phyloP scores from a whole-genome alignment of 2,329 filamentous ascomycete species.

The Colletotrichum tanaceti region DNA sequence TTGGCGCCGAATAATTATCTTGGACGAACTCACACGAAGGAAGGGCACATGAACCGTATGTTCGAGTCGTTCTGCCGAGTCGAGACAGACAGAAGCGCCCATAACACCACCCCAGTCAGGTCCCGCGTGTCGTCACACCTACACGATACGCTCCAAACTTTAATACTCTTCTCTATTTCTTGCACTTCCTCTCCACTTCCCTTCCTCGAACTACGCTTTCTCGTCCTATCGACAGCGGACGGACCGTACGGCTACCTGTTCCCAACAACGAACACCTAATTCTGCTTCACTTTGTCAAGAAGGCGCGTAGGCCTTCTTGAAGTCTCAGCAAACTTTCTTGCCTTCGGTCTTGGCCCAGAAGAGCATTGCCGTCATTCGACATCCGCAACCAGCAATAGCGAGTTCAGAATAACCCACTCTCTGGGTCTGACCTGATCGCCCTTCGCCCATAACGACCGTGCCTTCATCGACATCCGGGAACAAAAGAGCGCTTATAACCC shows the following conservation, averaged over 20 bases:
- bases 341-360: slow-evolving; percentile 14
- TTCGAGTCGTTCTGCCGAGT: slow-evolving; percentile 10
- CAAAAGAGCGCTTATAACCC: background rate
- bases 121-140: background rate
- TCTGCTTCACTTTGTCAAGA: background rate
- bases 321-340: slow-evolving; percentile 4
- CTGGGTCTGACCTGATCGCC: background rate
- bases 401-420: background rate
- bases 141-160: slow-evolving; percentile 2
- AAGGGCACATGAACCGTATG: slow-evolving; percentile 20
- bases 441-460: background rate
- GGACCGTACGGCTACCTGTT: background rate
- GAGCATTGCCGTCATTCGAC: slow-evolving; percentile 3
- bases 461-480: background rate
- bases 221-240: slow-evolving; percentile 14
- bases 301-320: slow-evolving; percentile 12
- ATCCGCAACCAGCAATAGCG: background rate
- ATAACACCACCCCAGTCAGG: slow-evolving; percentile 6
- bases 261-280: slow-evolving; percentile 18
- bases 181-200: slow-evolving; percentile 1
- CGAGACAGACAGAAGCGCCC: slow-evolving; percentile 5
- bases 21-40: background rate
- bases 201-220: slow-evolving; percentile 2
- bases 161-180: slow-evolving; percentile 13
- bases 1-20: slow-evolving; percentile 32